Evolutionary conservation across 805 yeast genomes (phyloP).

Genomic region (Candida jianshihensis): DNA sequence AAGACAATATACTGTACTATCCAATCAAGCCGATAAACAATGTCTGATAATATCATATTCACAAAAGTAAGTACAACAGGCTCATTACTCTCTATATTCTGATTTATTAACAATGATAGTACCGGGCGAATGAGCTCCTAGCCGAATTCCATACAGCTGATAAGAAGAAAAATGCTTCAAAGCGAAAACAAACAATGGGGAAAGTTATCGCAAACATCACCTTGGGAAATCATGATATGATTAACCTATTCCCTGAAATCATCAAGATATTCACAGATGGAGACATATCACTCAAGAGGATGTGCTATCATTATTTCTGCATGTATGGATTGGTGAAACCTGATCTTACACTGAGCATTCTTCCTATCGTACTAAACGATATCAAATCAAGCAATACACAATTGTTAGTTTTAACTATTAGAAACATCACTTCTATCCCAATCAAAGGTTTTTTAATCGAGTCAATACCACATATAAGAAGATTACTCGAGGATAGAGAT

Average conservation of each 20-base stretch:
- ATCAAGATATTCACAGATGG: constrained; percentile 42
- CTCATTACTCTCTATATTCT: no score
- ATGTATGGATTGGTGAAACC: constrained; percentile 57
- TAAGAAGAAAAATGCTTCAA: constrained; percentile 32
- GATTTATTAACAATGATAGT: no score
- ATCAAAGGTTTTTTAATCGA: constrained; percentile 42
- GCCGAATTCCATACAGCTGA: constrained; percentile 27
- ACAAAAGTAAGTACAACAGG: no score
- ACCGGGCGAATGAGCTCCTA: constrained; percentile 26
- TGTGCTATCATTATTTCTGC: constrained; percentile 61
- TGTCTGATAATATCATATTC: no score
- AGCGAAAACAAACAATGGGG: constrained; percentile 46
- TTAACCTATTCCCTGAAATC: constrained; percentile 58
- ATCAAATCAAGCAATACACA: constrained; percentile 38
- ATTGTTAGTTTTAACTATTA: constrained; percentile 53
- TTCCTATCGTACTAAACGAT: constrained; percentile 51
- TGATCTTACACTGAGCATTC: constrained; percentile 44
- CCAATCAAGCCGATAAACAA: no score
- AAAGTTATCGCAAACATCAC: constrained; percentile 80
- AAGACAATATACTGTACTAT: no score
- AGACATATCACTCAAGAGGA: constrained; percentile 64
- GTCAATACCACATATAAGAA: constrained; percentile 32
- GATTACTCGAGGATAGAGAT: constrained; percentile 39
- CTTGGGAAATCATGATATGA: constrained; percentile 74
- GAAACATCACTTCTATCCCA: constrained; percentile 56